phyloP scores from a whole-genome alignment of 2,329 filamentous ascomycete species.

The Colletotrichum camelliae region DNA sequence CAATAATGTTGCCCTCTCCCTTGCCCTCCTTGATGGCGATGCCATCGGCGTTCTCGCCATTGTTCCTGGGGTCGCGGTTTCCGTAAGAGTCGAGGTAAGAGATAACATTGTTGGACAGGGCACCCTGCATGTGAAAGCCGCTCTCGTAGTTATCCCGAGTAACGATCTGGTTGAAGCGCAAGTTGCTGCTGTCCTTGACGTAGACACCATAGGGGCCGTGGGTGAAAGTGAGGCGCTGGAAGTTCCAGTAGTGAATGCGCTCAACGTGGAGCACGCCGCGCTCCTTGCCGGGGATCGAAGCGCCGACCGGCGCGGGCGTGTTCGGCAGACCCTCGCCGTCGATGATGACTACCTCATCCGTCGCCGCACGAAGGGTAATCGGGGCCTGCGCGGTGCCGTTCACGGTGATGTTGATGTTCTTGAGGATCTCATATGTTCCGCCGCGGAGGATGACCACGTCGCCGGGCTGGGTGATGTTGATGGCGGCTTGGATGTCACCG shows the following conservation, averaged over 20 bases:
- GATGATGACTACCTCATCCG: conserved; percentile 47
- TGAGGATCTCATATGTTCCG: conserved; percentile 44
- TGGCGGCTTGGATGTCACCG: conserved; percentile 50
- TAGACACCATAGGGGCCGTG: conserved; percentile 42
- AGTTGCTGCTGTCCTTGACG: conserved; percentile 36
- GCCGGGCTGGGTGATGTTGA: conserved; percentile 48
- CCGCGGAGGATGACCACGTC: conserved; percentile 41
- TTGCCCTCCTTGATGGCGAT: conserved; percentile 48
- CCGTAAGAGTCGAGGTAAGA: conserved; percentile 41
- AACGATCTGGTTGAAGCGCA: conserved; percentile 38
- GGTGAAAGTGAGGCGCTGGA: conserved; percentile 41
- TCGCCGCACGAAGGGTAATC: conserved; percentile 47
- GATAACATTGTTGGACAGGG: conserved; percentile 33
- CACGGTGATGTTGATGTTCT: conserved; percentile 52
- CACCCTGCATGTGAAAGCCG: conserved; percentile 37
- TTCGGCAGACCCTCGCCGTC: conserved; percentile 46
- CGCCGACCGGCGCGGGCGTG: conserved; percentile 46
- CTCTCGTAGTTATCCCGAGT: conserved; percentile 43
- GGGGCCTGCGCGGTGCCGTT: conserved; percentile 44
- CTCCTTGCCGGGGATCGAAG: conserved; percentile 41
- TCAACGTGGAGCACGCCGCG: conserved; percentile 54
- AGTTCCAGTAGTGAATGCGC: conserved; percentile 32
- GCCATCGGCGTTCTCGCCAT: conserved; percentile 50
- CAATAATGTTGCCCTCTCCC: conserved; percentile 46
- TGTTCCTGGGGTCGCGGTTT: conserved; percentile 48